Conservation (phyloP, 2,329 filamentous ascomycete species). For the Triangularia verruculosa region DNA sequence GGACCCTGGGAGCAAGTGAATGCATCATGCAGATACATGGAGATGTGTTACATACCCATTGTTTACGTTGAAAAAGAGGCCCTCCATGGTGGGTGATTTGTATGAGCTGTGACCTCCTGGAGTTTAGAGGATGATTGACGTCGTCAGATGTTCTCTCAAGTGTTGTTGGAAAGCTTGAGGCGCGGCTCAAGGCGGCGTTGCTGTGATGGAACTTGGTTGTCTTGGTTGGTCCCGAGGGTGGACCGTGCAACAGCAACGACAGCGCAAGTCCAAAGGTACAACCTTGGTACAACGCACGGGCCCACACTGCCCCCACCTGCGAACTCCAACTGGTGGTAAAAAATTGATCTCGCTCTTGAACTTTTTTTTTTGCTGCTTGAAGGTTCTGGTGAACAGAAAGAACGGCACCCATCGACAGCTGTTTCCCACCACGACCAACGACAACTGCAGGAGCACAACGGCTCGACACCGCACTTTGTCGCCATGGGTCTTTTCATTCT, state of each 20-base stretch:
- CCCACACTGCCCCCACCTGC: constrained; percentile 25
- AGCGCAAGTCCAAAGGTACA: constrained; percentile 1
- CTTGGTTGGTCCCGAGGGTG: constrained; percentile 17
- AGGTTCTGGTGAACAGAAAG: constrained; percentile 28
- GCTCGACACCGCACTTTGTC: constrained; percentile 28
- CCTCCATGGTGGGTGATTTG: constrained; percentile 64
- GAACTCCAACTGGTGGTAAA: constrained; percentile 32
- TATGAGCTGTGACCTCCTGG: constrained; percentile 12
- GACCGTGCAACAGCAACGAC: constrained; percentile 13
- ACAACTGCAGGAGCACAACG: constrained; percentile 24
- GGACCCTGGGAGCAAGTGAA: constrained; percentile 5
- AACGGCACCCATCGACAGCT: constrained; percentile 24
- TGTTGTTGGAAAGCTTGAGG: constrained; percentile 18
- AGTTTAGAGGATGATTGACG: constrained; percentile 13
- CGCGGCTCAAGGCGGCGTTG: constrained; percentile 17
- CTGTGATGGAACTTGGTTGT: constrained; percentile 3
- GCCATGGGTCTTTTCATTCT: constrained; percentile 89
- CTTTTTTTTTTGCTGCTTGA: constrained; percentile 31
- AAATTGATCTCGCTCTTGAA: constrained; percentile 40
- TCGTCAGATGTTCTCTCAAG: neutral
- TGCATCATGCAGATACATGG: constrained; percentile 1
- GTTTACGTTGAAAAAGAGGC: constrained; percentile 90
- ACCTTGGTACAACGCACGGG: constrained; percentile 23
- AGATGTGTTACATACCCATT: constrained; percentile 63
- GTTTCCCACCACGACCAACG: constrained; percentile 37